Percentiles rank a stretch among this genome's conserved stretches.
These are phyloP conservation scores for Cladophialophora chaetospira DNA, from an alignment of 2,329 filamentous ascomycete genomes.

Conservation along the genomic window DNA sequence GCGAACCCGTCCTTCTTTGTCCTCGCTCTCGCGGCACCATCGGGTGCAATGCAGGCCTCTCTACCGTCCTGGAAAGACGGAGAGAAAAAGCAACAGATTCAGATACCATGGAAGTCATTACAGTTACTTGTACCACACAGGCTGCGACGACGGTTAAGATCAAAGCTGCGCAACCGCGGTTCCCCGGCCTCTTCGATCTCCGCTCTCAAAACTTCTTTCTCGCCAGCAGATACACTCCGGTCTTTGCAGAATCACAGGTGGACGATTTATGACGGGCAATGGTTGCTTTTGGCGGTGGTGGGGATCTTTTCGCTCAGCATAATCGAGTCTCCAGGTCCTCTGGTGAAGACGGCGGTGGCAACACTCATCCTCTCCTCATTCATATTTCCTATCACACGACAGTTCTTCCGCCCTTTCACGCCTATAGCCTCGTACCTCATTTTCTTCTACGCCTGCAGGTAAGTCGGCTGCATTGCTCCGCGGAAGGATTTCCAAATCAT, in stretches of 20 bases:
- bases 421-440: conserved; percentile 84
- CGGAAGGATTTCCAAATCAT: neutral
- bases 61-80: conserved; percentile 51
- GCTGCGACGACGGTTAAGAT: conserved; percentile 67
- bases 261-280: conserved; percentile 82
- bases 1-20: neutral
- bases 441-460: conserved; percentile 93
- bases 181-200: conserved; percentile 73
- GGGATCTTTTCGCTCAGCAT: conserved; percentile 82
- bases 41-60: conserved; percentile 31
- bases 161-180: conserved; percentile 66
- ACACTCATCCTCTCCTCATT: conserved; percentile 69
- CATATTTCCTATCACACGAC: conserved; percentile 78
- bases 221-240: conserved; percentile 73
- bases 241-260: conserved; percentile 76
- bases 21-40: neutral
- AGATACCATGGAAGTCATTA: conserved; percentile 53
- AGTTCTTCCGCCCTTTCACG: conserved; percentile 87
- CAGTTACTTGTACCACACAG: conserved; percentile 61
- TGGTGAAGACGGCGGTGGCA: conserved; percentile 74
- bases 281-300: conserved; percentile 71
- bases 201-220: conserved; percentile 77
- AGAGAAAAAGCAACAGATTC: conserved; percentile 49
- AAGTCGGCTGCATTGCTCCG: too few species aligned
- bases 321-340: conserved; percentile 74